Evolutionary conservation across 768 basidiomycete genomes (phyloP), one percentile per base, ranked within the genome.

Genomic region (Psilocybe tampanensis): DNA sequence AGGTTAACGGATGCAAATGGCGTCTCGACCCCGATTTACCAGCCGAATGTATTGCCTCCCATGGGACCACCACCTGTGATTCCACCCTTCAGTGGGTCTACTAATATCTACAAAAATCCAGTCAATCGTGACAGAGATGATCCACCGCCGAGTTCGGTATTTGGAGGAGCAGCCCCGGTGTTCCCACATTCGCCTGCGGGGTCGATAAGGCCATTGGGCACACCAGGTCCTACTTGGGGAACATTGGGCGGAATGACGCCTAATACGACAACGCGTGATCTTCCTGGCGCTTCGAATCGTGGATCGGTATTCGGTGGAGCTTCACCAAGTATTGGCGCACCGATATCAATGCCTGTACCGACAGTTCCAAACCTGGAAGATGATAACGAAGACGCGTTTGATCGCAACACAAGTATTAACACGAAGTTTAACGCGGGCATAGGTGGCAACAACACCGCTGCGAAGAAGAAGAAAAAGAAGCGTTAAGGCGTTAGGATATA

Each of bases 21-120:
- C 12, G 36, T 63, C 7, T 61, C 65, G 1, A 68, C 65, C 0
- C 67, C 67, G 3, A 60, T 68, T 13, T 61, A 54, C 52, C 58
- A 49, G 41, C 1, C 45, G 7, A 44, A 19, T 26, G 50, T 47
- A 2, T 48, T 64, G 23, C 56, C 67, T 39, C 54, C 45, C 22
- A 56, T 52, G 57, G 54, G 52, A 9, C 44, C 55, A 39, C 60
- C 60, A 15, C n/a, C n/a, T n/a, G 60, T 60, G 3, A 54, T 57
- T 19, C 60, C 59, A 8, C 47, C 56, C 8, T 23, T 44, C 7
- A 15, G 36, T 12, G 33, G 47, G 2, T 49, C 49, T 18, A 47
- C 49, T 18, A 47, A 44, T n/a, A 61, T 57, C 6, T 68, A 68
- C 52, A 65, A 63, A 1, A 68, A 68, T 44, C 67, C 67, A 32